Evolutionary conservation across 2,329 filamentous ascomycete genomes (phyloP), one percentile per base, ranked within the genome.

Genomic region (Pseudocercospora cruenta): DNA sequence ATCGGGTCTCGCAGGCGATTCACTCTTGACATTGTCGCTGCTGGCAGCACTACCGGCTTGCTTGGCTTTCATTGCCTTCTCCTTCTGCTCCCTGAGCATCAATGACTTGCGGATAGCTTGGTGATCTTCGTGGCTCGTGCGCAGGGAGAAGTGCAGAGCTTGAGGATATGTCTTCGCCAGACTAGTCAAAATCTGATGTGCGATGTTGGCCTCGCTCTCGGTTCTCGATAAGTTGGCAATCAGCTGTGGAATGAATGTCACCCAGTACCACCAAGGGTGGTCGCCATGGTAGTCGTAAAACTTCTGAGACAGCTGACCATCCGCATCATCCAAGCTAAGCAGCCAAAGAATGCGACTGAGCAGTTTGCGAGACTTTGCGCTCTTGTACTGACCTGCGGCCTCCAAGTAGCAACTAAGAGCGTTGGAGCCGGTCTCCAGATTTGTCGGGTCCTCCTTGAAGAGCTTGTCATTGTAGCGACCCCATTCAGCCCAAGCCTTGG

Each of bases 401-500:
- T 99, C 95, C 22, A 99, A 84, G 76, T 99, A 99, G 72, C 94
- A 98, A 65, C 93, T 97, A 21, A 99, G 87, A 0, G 96, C 95
- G 77, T 96, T 95, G 71, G 92, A 90, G 4, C 94, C 96, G 67
- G 92, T 88, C 68, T 90, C 91, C 62, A 96, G 85, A 75, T 97
- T 92, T 4, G 85, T 83, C 0, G 94, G 91, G 70, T 97, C 91
- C 62, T 93, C 91, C 81, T 97, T 98, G 84, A 98, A 99, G 63
- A 95, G 90, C 72, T 93, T 89, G 78, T 99, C 95, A 75, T 96
- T 98, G 84, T 97, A 99, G 75, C 96, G 93, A 59, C 95, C 95
- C 95, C 95, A 99, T 82, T 99, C 95, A 16, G 95, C 94, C 95
- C 95, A 99, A 2, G 95, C 95, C 81, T 99, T 99, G 3, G 95